Evolutionary conservation across 768 basidiomycete genomes (phyloP).

Genomic region (Sarcodon aspratus): DNA sequence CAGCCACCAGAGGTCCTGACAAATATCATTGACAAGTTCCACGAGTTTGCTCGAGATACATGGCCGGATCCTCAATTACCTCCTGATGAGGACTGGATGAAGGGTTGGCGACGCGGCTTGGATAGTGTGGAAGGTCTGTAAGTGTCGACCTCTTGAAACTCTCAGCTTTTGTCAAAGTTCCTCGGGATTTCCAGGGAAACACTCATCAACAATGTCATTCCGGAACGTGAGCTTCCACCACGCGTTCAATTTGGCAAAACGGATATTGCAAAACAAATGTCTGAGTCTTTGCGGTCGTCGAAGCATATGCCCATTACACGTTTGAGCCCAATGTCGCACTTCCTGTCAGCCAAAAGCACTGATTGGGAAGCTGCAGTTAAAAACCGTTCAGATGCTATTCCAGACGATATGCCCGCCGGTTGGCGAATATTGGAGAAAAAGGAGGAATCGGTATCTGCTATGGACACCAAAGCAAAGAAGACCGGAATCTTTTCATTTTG

Average conservation of each 20-base stretch:
- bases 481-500: conserved; percentile 65
- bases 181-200: conserved; percentile 22
- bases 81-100: conserved; percentile 16
- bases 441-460: conserved; percentile 25
- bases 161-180: conserved; percentile 2
- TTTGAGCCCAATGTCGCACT: conserved; percentile 58
- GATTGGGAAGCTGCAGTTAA: conserved; percentile 61
- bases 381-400: conserved; percentile 31
- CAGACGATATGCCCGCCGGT: conserved; percentile 57
- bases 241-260: conserved; percentile 40
- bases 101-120: conserved; percentile 29
- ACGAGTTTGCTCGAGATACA: conserved; percentile 37
- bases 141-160: conserved; percentile 19
- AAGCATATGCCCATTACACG: conserved; percentile 42
- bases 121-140: conserved; percentile 50
- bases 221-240: conserved; percentile 38
- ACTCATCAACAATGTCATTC: conserved; percentile 32
- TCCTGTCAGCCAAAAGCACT: conserved; percentile 55
- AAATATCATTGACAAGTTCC: conserved; percentile 41
- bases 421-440: conserved; percentile 63
- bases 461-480: conserved; percentile 36
- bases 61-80: conserved; percentile 28
- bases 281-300: conserved; percentile 52
- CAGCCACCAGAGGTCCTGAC: conserved; percentile 65
- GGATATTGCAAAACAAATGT: conserved; percentile 44